These are phyloP conservation scores for Cladosporium velox DNA, from an alignment of 2,329 filamentous ascomycete genomes.

Conservation along the genomic window DNA sequence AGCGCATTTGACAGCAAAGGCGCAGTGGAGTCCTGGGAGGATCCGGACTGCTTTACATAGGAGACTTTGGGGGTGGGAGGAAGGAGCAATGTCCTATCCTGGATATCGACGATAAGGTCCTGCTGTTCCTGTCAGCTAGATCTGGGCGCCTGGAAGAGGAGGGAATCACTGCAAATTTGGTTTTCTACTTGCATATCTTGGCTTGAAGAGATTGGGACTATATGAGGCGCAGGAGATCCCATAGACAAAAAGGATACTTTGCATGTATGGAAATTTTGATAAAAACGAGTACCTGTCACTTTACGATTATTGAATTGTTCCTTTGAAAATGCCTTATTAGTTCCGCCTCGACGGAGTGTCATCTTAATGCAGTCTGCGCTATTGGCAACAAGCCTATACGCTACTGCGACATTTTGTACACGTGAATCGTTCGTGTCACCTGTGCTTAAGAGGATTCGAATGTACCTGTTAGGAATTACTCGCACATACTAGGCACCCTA, in stretches of 20 bases:
- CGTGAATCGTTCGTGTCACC: background rate
- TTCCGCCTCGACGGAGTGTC: background rate
- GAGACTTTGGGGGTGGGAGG: background rate
- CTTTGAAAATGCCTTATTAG: background rate
- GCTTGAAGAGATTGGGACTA: background rate
- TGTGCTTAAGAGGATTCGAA: background rate
- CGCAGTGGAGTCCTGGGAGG: slow-evolving; percentile 1
- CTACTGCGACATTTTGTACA: background rate
- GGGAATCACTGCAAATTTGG: background rate
- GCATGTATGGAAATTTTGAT: background rate
- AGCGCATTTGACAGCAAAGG: background rate
- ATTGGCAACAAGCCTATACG: background rate
- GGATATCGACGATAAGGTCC: background rate
- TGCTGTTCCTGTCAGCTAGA: slow-evolving; percentile 10
- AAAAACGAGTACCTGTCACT: background rate
- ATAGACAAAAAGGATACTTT: slow-evolving; percentile 4
- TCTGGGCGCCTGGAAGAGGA: slow-evolving; percentile 2
- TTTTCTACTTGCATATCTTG: background rate
- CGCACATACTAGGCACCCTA: background rate
- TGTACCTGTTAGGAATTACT: background rate
- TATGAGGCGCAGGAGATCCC: background rate
- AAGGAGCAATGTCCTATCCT: background rate
- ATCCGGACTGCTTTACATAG: background rate
- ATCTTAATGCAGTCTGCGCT: background rate
- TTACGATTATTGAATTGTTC: background rate